Evolutionary conservation across 441 rosid genomes (phyloP).

Genomic region (Adansonia grandidieri): DNA sequence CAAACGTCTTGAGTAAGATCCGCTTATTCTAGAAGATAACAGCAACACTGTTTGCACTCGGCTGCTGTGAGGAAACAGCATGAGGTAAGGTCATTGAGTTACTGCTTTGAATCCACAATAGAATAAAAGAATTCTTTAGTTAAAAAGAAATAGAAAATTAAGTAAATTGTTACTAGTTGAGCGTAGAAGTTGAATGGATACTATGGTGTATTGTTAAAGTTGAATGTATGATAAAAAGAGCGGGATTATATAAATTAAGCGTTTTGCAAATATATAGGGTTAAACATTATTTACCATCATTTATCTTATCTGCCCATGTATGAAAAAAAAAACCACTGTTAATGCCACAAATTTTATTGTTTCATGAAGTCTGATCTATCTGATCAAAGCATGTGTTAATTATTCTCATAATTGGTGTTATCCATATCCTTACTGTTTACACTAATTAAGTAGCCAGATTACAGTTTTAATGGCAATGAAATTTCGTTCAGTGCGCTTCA

Average conservation of each 20-base stretch:
- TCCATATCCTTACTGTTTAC: background rate
- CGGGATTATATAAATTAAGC: no score
- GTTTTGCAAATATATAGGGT: no score
- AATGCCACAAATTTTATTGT: no score
- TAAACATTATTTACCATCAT: no score
- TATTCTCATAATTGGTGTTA: background rate
- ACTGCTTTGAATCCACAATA: background rate
- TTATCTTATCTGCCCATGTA: no score
- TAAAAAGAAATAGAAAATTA: background rate
- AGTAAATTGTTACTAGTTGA: background rate
- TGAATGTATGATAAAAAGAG: background rate
- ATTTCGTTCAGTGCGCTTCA: background rate
- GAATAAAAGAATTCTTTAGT: background rate
- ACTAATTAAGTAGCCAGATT: background rate
- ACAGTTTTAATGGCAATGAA: background rate
- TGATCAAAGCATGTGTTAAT: background rate
- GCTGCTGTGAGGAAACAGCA: conserved; percentile 9
- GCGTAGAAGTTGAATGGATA: background rate
- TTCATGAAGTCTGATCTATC: no score
- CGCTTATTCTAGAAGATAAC: conserved; percentile 12
- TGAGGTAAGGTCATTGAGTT: background rate
- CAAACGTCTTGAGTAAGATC: background rate
- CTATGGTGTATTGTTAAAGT: background rate
- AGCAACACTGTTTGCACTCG: conserved; percentile 16
- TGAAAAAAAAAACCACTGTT: no score